Conservation (phyloP, 1,284 basidiomycete genomes). For the Ceraceosorus guamensis region DNA sequence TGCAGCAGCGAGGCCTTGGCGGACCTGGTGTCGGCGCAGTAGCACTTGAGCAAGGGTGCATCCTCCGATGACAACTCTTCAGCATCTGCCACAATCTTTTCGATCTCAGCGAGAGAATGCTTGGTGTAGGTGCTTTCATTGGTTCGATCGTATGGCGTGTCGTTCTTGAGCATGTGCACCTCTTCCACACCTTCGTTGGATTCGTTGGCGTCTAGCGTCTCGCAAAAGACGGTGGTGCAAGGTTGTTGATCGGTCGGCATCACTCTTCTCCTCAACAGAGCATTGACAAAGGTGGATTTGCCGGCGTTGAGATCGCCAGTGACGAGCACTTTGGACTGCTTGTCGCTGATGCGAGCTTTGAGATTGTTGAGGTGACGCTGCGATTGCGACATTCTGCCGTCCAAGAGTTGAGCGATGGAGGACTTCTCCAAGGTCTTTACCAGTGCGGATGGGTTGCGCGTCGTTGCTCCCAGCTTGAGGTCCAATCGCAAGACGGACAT, state of each 20-base stretch:
- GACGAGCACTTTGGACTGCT: slow-evolving; percentile 89
- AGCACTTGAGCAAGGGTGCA: slow-evolving; percentile 50
- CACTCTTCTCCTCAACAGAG: slow-evolving; percentile 65
- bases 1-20: slow-evolving; percentile 52
- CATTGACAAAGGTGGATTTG: slow-evolving; percentile 97
- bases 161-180: slow-evolving; percentile 56
- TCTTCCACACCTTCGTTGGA: slow-evolving; percentile 69
- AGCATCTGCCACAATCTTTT: slow-evolving; percentile 64
- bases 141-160: slow-evolving; percentile 64
- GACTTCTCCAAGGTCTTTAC: slow-evolving; percentile 85
- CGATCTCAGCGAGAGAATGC: slow-evolving; percentile 64
- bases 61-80: slow-evolving; percentile 61
- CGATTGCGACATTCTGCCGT: slow-evolving; percentile 72
- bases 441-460: slow-evolving; percentile 62
- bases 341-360: slow-evolving; percentile 77
- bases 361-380: slow-evolving; percentile 77
- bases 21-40: slow-evolving; percentile 30
- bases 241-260: slow-evolving; percentile 99
- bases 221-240: slow-evolving; percentile 93
- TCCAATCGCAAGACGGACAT: slow-evolving; percentile 71
- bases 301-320: slow-evolving; percentile 99
- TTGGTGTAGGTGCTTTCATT: slow-evolving; percentile 72
- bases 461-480: slow-evolving; percentile 68
- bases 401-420: slow-evolving; percentile 84
- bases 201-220: slow-evolving; percentile 86